A percentile compares a stretch with the other conserved stretches of the same genome.
These are phyloP conservation scores for Populus davidiana DNA, from an alignment of 345 rosid species.

Conservation along the genomic window DNA sequence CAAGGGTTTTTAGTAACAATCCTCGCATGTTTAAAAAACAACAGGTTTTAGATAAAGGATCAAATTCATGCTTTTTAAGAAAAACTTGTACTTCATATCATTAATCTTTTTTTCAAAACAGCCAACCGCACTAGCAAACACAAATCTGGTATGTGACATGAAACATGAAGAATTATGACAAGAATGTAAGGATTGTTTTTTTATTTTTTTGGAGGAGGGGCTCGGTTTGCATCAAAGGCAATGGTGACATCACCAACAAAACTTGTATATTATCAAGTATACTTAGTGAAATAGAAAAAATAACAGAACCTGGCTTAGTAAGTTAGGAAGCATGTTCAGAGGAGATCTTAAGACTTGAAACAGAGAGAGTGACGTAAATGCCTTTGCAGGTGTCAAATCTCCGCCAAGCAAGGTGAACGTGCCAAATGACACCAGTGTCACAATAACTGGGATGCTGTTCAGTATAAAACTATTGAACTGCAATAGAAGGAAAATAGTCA, in stretches of 20 bases:
- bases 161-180: background rate
- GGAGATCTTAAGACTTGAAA: constrained; percentile 36
- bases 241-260: background rate
- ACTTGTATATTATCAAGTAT: constrained; percentile 1
- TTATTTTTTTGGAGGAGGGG: too few species aligned
- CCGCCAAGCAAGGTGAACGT: constrained; percentile 33
- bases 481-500: constrained; percentile 10
- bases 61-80: background rate
- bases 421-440: constrained; percentile 34
- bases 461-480: constrained; percentile 34
- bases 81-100: background rate
- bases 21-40: background rate
- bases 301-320: constrained; percentile 27
- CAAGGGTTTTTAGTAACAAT: background rate
- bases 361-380: constrained; percentile 34
- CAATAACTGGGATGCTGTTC: constrained; percentile 37
- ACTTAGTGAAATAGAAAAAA: background rate
- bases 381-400: constrained; percentile 36
- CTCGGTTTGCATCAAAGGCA: background rate
- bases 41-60: background rate
- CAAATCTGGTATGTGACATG: background rate
- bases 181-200: too few species aligned
- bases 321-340: constrained; percentile 35
- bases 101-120: background rate
- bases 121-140: too few species aligned